phyloP scores from a whole-genome alignment of 2,329 filamentous ascomycete species.

The Colletotrichum neosansevieriae region DNA sequence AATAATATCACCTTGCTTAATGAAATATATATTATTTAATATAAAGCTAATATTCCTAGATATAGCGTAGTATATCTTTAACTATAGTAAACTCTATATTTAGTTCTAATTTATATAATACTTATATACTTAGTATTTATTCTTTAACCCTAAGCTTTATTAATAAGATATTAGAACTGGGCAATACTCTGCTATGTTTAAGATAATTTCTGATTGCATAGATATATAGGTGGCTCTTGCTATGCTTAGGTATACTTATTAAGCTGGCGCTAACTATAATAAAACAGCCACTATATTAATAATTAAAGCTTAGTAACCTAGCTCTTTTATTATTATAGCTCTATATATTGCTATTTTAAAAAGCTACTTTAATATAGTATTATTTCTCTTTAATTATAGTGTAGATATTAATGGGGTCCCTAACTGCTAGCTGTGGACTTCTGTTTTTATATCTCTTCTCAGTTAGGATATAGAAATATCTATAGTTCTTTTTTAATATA shows the following conservation, averaged over 20 bases:
- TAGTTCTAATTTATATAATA: neutral
- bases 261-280: slow-evolving; percentile 1
- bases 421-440: neutral
- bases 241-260: neutral
- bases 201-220: neutral
- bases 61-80: neutral
- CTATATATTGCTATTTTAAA: slow-evolving; percentile 1
- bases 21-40: neutral
- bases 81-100: neutral
- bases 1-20: neutral
- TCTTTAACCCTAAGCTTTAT: slow-evolving; percentile 23
- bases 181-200: neutral
- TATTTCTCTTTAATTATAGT: slow-evolving; percentile 2
- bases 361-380: neutral
- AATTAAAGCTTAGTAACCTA: neutral
- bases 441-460: neutral
- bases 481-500: neutral
- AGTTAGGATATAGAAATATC: neutral
- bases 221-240: neutral
- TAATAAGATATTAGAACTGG: neutral
- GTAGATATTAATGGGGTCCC: neutral
- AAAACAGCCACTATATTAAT: neutral
- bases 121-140: neutral
- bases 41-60: slow-evolving; percentile 10
- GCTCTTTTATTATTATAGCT: slow-evolving; percentile 9